Base-by-base conservation (phyloP, 1,139 yeast genomes). In the Yamadazyma aaseri region DNA sequence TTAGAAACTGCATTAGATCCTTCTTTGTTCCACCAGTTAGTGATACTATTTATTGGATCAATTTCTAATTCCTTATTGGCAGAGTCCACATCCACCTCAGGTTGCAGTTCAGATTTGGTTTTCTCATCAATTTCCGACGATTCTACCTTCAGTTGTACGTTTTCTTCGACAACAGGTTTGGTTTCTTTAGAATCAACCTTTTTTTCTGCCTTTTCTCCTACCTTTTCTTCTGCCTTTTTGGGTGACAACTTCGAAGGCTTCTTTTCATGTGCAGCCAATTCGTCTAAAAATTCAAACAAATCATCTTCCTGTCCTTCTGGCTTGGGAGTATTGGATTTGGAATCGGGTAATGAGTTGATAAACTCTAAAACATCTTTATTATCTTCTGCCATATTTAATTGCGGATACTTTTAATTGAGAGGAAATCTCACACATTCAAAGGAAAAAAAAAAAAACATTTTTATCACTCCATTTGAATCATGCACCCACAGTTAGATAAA, bases 341-440 rank as follows among this genome's bases (percentile, higher is more conserved):
- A 73, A 40, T 81, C 87, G 8, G 96, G 97, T 31, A 92, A 71
- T 2, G 96, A 85, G 53, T 90, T 94, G 50, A 92, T 73, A 56
- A 92, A 85, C 48, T 90, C 95, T 46, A 90, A 65, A 8, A 92
- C 96, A 51, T 90, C 96, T 50, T 86, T 95, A 17, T 39, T 35
- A 15, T 36, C 36, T 6, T 30, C 23, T 4, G 36, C 13, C 41
- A 28, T 33, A n/a, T n/a, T n/a, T n/a, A n/a, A n/a, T n/a, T n/a
- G n/a, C n/a, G n/a, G n/a, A n/a, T n/a, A n/a, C n/a, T n/a, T n/a
- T n/a, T n/a, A n/a, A n/a, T n/a, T n/a, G n/a, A n/a, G n/a, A n/a
- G n/a, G n/a, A n/a, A n/a, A n/a, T n/a, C n/a, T n/a, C n/a, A n/a
- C n/a, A n/a, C n/a, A n/a, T n/a, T n/a, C n/a, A n/a, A n/a, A 7